A percentile compares a stretch with the other conserved stretches of the same genome.
Evolutionary conservation across 306 rosid genomes (phyloP).

Genomic region (Trifolium fragiferum): DNA sequence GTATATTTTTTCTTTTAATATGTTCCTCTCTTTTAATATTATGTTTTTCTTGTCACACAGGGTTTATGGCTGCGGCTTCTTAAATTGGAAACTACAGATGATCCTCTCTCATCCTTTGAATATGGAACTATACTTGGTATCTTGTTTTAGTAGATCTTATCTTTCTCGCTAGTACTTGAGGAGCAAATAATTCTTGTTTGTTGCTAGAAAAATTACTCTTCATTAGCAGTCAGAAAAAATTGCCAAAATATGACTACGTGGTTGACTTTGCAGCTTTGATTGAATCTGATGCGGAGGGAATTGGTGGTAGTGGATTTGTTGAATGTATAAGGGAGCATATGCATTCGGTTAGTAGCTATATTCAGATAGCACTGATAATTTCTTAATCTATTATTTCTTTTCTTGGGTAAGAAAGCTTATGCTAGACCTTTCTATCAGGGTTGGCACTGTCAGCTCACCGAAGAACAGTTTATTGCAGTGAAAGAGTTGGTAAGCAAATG

Average conservation of each 20-base stretch:
- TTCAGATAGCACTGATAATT: constrained; percentile 24
- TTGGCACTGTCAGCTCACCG: constrained; percentile 93
- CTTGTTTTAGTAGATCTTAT: constrained; percentile 34
- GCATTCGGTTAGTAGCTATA: constrained; percentile 74
- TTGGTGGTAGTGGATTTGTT: constrained; percentile 97
- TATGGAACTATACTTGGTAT: constrained; percentile 99
- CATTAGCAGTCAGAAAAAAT: constrained; percentile 25
- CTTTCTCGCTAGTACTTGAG: constrained; percentile 31
- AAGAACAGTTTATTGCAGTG: constrained; percentile 97
- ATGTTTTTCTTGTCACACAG: constrained; percentile 53
- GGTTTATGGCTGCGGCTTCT: constrained; percentile 98
- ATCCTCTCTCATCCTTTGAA: constrained; percentile 98
- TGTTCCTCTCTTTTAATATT: not conserved
- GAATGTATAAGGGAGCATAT: constrained; percentile 99
- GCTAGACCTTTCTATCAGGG: constrained; percentile 65
- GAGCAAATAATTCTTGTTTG: constrained; percentile 30
- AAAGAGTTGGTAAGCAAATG: constrained; percentile 81
- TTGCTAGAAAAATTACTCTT: constrained; percentile 40
- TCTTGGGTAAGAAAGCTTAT: constrained; percentile 38
- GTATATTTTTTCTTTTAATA: constrained; percentile 2
- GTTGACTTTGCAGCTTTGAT: constrained; percentile 83
- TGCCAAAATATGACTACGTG: constrained; percentile 41
- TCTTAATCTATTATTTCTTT: constrained; percentile 7
- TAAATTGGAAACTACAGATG: constrained; percentile 90
- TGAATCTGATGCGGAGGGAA: constrained; percentile 99